Evolutionary conservation across 2,329 filamentous ascomycete genomes (phyloP).

Genomic region (Claviceps digitariae): DNA sequence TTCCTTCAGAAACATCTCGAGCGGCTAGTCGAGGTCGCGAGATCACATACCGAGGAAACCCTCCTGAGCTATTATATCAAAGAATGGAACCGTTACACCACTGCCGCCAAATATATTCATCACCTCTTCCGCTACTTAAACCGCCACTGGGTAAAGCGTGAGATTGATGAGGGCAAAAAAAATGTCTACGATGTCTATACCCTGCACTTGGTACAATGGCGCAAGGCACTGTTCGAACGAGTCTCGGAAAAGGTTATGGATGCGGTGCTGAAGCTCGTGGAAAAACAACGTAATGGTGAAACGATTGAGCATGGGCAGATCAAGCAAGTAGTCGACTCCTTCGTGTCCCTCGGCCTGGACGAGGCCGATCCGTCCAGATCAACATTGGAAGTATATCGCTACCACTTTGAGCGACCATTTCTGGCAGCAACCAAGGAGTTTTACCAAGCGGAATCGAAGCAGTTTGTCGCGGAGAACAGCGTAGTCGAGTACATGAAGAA

Average conservation of each 20-base stretch:
- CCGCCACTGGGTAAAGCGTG: slow-evolving; percentile 95
- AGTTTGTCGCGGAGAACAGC: slow-evolving; percentile 91
- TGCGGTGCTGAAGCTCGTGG: slow-evolving; percentile 84
- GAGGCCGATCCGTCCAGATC: slow-evolving; percentile 88
- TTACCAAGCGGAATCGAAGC: slow-evolving; percentile 83
- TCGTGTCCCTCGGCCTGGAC: slow-evolving; percentile 87
- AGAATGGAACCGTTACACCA: slow-evolving; percentile 93
- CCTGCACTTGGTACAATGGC: slow-evolving; percentile 90
- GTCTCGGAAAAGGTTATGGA: slow-evolving; percentile 87
- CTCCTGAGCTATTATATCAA: slow-evolving; percentile 86
- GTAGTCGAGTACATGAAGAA: slow-evolving; percentile 99
- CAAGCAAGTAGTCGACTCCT: slow-evolving; percentile 93
- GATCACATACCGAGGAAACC: slow-evolving; percentile 76
- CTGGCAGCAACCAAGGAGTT: slow-evolving; percentile 71
- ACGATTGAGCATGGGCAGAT: slow-evolving; percentile 96
- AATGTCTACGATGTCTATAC: slow-evolving; percentile 98
- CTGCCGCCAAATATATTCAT: slow-evolving; percentile 92
- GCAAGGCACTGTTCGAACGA: slow-evolving; percentile 72
- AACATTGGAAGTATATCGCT: slow-evolving; percentile 87
- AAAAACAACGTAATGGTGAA: slow-evolving; percentile 94
- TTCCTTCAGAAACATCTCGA: slow-evolving; percentile 71
- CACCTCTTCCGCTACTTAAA: slow-evolving; percentile 95
- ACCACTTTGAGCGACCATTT: slow-evolving; percentile 87
- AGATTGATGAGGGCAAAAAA: slow-evolving; percentile 98
- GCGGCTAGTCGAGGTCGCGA: slow-evolving; percentile 57